Evolutionary conservation across 495 filamentous ascomycete genomes (phyloP).

Genomic region (Parmelia sp.): DNA sequence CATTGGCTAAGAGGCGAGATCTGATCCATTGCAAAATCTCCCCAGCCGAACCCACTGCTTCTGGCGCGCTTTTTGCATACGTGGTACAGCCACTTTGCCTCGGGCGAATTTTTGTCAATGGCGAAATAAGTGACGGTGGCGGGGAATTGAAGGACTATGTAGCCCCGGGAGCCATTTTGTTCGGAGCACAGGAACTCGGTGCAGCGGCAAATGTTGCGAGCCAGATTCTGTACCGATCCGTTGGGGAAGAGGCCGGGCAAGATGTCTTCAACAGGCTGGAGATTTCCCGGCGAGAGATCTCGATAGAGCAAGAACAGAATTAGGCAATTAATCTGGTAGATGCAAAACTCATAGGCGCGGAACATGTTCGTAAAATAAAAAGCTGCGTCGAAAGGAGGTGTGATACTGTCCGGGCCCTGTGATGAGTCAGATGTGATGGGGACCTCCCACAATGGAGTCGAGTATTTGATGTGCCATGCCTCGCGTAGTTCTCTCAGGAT

Average conservation of each 20-base stretch:
- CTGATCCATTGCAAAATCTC: not conserved
- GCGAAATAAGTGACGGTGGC: constrained; percentile 4
- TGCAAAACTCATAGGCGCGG: constrained; percentile 6
- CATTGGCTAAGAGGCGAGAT: constrained; percentile 9
- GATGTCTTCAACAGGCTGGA: constrained; percentile 1
- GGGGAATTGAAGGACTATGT: not conserved
- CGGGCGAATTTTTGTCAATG: constrained; percentile 1
- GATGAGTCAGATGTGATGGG: not conserved
- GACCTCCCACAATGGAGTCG: not conserved
- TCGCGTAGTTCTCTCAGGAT: not conserved
- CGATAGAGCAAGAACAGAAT: constrained; percentile 7
- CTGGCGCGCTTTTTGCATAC: not conserved
- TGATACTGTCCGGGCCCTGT: not conserved
- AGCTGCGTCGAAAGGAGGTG: constrained; percentile 4
- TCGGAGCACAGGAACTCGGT: constrained; percentile 10
- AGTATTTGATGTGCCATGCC: not conserved
- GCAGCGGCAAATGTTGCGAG: constrained; percentile 2
- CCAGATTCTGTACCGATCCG: not conserved
- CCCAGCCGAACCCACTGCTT: constrained; percentile 12
- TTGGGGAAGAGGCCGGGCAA: not conserved
- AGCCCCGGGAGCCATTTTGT: constrained; percentile 6
- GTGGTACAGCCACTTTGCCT: constrained; percentile 8
- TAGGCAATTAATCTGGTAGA: not conserved
- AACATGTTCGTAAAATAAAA: constrained; percentile 3
- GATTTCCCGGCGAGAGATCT: not conserved